These are phyloP conservation scores for Mallotus japonicus DNA, from an alignment of 441 rosid species.

Conservation along the genomic window DNA sequence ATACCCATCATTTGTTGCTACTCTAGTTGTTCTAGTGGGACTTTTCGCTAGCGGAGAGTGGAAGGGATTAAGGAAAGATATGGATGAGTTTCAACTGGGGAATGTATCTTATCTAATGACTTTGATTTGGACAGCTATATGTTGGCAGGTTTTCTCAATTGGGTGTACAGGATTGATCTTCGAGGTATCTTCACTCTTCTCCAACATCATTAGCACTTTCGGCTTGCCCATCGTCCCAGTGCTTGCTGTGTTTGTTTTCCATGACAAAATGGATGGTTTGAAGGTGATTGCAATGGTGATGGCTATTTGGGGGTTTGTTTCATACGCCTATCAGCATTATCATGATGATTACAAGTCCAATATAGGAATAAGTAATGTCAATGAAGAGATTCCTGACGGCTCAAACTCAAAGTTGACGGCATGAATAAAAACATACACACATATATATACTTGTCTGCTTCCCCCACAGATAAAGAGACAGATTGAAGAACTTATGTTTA, in stretches of 20 bases:
- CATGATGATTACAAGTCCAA: slow-evolving; percentile 29
- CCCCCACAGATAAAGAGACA: neutral
- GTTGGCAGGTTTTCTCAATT: slow-evolving; percentile 44
- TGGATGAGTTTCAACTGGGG: slow-evolving; percentile 38
- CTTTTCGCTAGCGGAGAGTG: slow-evolving; percentile 55
- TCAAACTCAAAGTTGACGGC: neutral
- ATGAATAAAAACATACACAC: neutral
- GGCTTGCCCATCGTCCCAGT: slow-evolving; percentile 47
- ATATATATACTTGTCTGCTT: neutral
- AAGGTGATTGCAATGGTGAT: slow-evolving; percentile 44
- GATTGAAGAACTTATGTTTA: too few species aligned
- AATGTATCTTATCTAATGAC: slow-evolving; percentile 43
- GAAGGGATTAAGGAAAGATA: slow-evolving; percentile 36
- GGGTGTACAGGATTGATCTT: slow-evolving; percentile 49
- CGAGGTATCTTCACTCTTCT: slow-evolving; percentile 50
- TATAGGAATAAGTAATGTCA: neutral
- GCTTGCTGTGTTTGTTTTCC: slow-evolving; percentile 44
- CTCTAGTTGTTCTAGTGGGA: slow-evolving; percentile 37
- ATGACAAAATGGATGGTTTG: slow-evolving; percentile 45
- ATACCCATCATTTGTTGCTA: slow-evolving; percentile 41
- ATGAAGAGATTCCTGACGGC: neutral
- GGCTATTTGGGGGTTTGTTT: slow-evolving; percentile 54
- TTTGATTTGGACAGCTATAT: slow-evolving; percentile 41
- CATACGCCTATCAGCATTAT: slow-evolving; percentile 55
- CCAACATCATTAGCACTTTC: slow-evolving; percentile 47